Base-by-base conservation (phyloP, 768 basidiomycete genomes). In the Polyporus arcularius region DNA sequence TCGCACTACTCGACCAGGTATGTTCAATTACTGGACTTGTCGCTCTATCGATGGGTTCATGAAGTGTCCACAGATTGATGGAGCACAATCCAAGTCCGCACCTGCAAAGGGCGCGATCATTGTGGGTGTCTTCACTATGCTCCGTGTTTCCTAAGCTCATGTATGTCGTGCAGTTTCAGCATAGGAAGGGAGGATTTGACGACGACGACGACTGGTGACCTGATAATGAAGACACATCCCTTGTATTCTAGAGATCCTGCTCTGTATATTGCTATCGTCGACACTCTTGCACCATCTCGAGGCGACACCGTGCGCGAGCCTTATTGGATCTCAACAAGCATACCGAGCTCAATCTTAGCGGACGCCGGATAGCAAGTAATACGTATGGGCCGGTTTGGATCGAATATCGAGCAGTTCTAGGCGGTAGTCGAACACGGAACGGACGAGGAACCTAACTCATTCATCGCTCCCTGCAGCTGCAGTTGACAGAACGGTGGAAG, bases 1-100 rank as follows among this genome's bases (percentile, higher is more conserved):
- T 97, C 65, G 87, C 86, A 50, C 76, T 96, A 39, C 80, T 96
- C 60, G 90, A 96, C 66, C 92, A 96, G 83, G 94, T 89, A 74
- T 65, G 65, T 54, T 9, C 9, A 42, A 2, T 6, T 43, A 6
- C 35, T 11, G 7, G 11, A 0, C 5, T n/a, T 26, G 12, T 30
- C 12, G 21, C 12, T 9, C 35, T 41, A 26, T 8, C 15, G 30
- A 8, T 50, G 31, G 40, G n/a, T 55, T 32, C 38, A 42, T 60
- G 21, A 43, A 28, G 50, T 12, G 26, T 45, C 41, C 45, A 41
- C 46, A 77, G 68, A 70, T 70, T 76, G 65, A 85, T 77, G 74
- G 87, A 80, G 76, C 83, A 1, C 69, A 72, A 31, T 71, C 69
- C 12, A 73, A 72, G 26, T 42, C 68, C 11, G 67, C 73, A 2